A percentile compares a stretch with the other conserved stretches of the same genome.
These are phyloP conservation scores for Neurospora tetrasperma DNA, from an alignment of 495 filamentous ascomycete species.

Conservation along the genomic window DNA sequence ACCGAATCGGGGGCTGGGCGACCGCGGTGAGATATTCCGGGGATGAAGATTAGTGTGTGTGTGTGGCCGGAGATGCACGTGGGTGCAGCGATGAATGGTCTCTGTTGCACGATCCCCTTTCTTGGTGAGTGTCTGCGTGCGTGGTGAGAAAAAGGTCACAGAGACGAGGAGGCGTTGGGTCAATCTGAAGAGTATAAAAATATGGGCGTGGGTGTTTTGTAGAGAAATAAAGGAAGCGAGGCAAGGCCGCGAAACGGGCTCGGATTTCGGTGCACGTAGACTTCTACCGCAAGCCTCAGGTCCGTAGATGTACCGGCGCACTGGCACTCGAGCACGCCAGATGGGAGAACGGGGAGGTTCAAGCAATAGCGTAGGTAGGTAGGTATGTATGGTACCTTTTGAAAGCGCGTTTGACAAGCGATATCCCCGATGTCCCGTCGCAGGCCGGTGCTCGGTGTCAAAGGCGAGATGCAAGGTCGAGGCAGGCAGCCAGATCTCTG, in stretches of 20 bases:
- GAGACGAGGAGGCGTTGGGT: not conserved
- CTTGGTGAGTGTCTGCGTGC: not conserved
- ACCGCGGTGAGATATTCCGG: conserved; percentile 1
- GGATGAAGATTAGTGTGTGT: not conserved
- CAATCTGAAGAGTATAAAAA: not conserved
- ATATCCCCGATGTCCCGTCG: not conserved
- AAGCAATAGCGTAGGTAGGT: not conserved
- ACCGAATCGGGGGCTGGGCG: conserved; percentile 7
- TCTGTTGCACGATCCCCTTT: not conserved
- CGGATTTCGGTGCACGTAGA: not conserved
- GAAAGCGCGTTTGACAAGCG: not conserved
- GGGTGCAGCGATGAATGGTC: not conserved
- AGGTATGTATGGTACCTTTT: not conserved
- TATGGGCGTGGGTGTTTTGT: not conserved
- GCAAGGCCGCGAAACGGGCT: not conserved
- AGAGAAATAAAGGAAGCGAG: not conserved
- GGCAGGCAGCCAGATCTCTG: not conserved
- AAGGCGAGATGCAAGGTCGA: not conserved
- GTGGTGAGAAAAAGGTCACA: not conserved
- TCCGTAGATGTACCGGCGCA: not conserved
- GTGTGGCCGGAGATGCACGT: not conserved
- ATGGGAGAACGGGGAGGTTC: not conserved
- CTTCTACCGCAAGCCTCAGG: not conserved
- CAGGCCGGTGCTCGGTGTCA: not conserved
- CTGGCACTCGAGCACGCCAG: not conserved